phyloP scores from a whole-genome alignment of 1,284 basidiomycete species.

The Porphyrellus sp. region DNA sequence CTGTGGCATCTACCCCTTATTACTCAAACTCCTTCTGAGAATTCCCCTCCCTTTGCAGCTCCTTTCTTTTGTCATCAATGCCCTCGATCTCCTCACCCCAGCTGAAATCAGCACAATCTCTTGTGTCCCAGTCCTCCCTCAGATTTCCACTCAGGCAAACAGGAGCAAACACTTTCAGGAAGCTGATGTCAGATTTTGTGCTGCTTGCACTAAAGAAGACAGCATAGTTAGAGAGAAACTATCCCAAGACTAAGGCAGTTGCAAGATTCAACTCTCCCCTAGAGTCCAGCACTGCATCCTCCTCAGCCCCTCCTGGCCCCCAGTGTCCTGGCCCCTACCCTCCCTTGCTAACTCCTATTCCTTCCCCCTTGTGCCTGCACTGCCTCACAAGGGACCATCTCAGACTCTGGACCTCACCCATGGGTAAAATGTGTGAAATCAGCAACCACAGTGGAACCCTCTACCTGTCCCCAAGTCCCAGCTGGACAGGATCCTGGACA shows the following conservation, averaged over 20 bases:
- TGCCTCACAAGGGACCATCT: neutral
- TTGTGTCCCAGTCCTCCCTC: no score
- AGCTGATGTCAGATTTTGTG: no score
- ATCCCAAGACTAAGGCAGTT: no score
- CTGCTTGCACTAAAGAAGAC: no score
- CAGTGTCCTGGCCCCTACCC: neutral
- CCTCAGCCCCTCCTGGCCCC: no score
- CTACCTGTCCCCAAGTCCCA: neutral
- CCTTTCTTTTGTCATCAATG: neutral
- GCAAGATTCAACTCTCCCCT: no score
- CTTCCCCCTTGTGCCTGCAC: neutral
- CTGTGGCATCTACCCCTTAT: constrained; percentile 8
- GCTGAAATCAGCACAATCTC: no score
- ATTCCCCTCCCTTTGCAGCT: neutral
- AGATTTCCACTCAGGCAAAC: no score
- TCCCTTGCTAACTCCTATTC: neutral
- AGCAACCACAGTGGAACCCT: no score
- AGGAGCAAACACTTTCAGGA: no score
- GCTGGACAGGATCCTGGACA: constrained; percentile 1
- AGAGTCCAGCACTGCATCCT: no score
- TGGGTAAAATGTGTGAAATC: neutral
- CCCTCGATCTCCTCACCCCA: neutral
- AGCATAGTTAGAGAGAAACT: no score
- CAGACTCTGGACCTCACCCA: neutral
- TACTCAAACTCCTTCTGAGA: neutral